These are phyloP conservation scores for Senecio squalidus DNA, from an alignment of 140 eudicot species.

Conservation along the genomic window DNA sequence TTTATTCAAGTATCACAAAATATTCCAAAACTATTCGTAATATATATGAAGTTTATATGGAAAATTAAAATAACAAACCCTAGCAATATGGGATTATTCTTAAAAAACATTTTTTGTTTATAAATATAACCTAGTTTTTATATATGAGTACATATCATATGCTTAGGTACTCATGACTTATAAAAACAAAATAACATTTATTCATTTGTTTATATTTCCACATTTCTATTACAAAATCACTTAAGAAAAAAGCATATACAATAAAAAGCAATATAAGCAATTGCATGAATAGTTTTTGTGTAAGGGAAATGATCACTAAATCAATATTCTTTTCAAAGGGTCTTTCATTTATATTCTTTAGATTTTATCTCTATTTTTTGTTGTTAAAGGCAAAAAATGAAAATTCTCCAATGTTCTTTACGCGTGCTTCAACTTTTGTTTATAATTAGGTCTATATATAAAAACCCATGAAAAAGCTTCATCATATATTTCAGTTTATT, in stretches of 20 bases:
- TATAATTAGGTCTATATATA: constrained; percentile 21
- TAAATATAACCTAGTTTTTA: not conserved
- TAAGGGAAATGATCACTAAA: constrained; percentile 23
- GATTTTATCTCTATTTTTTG: constrained; percentile 29
- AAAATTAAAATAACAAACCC: not conserved
- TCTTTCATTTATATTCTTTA: constrained; percentile 29
- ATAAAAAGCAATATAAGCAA: constrained; percentile 19
- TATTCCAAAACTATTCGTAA: not conserved
- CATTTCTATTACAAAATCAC: constrained; percentile 5
- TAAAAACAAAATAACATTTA: too few relatives aligned
- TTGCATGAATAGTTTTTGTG: constrained; percentile 26
- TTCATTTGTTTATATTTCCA: not conserved
- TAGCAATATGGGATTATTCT: not conserved
- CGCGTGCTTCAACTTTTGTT: constrained; percentile 36
- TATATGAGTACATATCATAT: not conserved
- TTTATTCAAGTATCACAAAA: constrained; percentile 34
- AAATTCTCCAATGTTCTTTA: constrained; percentile 30
- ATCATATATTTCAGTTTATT: not conserved
- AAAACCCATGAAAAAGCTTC: constrained; percentile 2
- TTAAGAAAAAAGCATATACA: constrained; percentile 20
- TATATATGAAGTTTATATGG: not conserved
- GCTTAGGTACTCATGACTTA: not conserved
- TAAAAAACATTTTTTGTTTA: not conserved
- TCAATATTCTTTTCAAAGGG: constrained; percentile 39
- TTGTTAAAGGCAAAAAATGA: constrained; percentile 28